Conservation (phyloP, 306 rosid species). For the Hylodesmum podocarpum region DNA sequence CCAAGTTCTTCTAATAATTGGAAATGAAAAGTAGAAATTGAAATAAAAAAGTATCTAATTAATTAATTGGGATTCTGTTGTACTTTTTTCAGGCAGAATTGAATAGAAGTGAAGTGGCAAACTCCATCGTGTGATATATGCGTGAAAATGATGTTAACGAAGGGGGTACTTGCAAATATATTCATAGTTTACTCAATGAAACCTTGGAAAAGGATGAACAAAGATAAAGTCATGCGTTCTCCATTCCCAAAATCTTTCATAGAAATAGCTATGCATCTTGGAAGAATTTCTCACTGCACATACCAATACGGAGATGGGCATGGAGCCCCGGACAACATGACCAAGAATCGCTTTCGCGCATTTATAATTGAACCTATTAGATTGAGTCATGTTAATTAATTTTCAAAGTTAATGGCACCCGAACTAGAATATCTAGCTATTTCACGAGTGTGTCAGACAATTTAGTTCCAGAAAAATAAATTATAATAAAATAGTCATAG, state of each 20-base stretch:
- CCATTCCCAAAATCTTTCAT: slow-evolving; percentile 41
- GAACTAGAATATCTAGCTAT: too few species aligned
- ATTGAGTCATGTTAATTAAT: too few species aligned
- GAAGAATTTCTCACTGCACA: slow-evolving; percentile 50
- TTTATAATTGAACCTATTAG: slow-evolving; percentile 49
- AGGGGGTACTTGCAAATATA: slow-evolving; percentile 18
- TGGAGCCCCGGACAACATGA: slow-evolving; percentile 40
- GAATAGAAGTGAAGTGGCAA: slow-evolving; percentile 55
- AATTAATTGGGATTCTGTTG: neutral
- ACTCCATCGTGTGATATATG: slow-evolving; percentile 44
- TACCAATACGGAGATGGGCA: slow-evolving; percentile 61
- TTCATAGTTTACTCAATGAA: slow-evolving; percentile 30
- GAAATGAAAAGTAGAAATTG: neutral
- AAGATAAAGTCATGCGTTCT: slow-evolving; percentile 23
- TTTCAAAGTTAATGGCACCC: too few species aligned
- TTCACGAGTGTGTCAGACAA: too few species aligned
- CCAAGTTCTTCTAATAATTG: too few species aligned
- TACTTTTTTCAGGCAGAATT: slow-evolving; percentile 47
- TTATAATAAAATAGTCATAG: too few species aligned
- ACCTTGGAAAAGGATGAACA: slow-evolving; percentile 58
- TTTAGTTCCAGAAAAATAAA: too few species aligned
- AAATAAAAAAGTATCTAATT: neutral
- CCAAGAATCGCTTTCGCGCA: slow-evolving; percentile 32
- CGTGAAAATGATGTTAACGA: slow-evolving; percentile 31
- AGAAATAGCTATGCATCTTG: slow-evolving; percentile 43